Conservation (phyloP, 768 basidiomycete species). For the Termitomyces sp. region DNA sequence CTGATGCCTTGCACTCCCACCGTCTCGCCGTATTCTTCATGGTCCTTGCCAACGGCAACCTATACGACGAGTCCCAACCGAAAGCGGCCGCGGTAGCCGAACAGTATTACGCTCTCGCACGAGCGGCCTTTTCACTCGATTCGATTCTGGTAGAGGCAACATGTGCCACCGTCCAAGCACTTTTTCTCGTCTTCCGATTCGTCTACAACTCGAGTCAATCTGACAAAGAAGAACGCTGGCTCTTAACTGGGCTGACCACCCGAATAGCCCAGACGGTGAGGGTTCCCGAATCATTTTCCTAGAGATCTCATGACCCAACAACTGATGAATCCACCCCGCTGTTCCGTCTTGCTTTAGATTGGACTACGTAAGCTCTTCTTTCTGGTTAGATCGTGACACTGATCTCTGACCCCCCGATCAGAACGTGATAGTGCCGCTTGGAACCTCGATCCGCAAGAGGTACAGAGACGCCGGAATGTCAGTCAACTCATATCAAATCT, state of each 20-base stretch:
- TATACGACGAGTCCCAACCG: slow-evolving; percentile 37
- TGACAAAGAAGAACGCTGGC: slow-evolving; percentile 45
- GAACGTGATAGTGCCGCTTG: slow-evolving; percentile 51
- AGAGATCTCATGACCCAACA: slow-evolving; percentile 1
- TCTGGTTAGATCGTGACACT: not conserved
- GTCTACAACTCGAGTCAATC: slow-evolving; percentile 39
- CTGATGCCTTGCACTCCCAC: slow-evolving; percentile 41
- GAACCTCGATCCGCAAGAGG: slow-evolving; percentile 42
- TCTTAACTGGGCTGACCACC: slow-evolving; percentile 41
- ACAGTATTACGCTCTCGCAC: slow-evolving; percentile 44
- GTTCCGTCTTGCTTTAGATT: slow-evolving; percentile 28
- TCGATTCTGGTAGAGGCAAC: slow-evolving; percentile 43
- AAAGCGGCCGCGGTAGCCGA: slow-evolving; percentile 30
- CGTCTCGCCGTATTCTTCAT: slow-evolving; percentile 52
- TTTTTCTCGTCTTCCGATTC: slow-evolving; percentile 42
- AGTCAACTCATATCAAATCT: slow-evolving; percentile 1
- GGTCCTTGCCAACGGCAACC: slow-evolving; percentile 42
- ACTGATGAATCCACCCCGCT: not conserved
- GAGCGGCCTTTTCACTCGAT: slow-evolving; percentile 45
- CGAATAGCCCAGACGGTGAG: slow-evolving; percentile 41
- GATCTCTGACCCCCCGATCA: slow-evolving; percentile 16
- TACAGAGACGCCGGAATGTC: slow-evolving; percentile 41
- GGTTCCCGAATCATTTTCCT: slow-evolving; percentile 15
- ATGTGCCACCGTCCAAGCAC: slow-evolving; percentile 43
- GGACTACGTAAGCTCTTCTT: slow-evolving; percentile 43